Conservation (phyloP, 1,284 basidiomycete genomes). For the Bjerkandera adusta region DNA sequence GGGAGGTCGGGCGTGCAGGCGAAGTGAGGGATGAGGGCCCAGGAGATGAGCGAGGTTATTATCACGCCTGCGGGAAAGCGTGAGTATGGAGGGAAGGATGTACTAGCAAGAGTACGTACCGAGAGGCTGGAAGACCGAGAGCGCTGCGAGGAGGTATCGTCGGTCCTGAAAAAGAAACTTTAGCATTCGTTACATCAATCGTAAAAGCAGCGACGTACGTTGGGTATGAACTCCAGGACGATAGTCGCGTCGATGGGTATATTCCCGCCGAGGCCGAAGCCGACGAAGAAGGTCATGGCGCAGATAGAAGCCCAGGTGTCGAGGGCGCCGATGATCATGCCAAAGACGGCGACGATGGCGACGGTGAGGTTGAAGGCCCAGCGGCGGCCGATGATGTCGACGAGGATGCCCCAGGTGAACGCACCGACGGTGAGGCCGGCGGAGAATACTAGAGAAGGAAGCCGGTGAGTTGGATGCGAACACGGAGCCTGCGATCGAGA, state of each 20-base stretch:
- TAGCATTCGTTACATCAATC: too few relatives aligned
- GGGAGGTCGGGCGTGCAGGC: slow-evolving; percentile 11
- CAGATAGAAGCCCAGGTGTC: slow-evolving; percentile 10
- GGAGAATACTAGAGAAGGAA: slow-evolving; percentile 8
- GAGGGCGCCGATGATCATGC: slow-evolving; percentile 12
- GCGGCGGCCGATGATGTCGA: slow-evolving; percentile 17
- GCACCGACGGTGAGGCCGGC: slow-evolving; percentile 18
- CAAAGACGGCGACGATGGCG: slow-evolving; percentile 13
- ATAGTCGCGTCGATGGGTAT: slow-evolving; percentile 19
- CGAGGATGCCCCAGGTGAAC: slow-evolving; percentile 17
- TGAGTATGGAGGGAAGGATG: neutral
- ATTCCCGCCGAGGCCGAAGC: slow-evolving; percentile 19
- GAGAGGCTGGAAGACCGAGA: slow-evolving; percentile 16
- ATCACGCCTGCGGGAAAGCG: slow-evolving; percentile 7
- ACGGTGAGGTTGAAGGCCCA: slow-evolving; percentile 20
- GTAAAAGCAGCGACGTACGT: slow-evolving; percentile 1
- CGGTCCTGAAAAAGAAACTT: slow-evolving; percentile 7
- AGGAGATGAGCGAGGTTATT: slow-evolving; percentile 15
- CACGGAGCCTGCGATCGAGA: neutral
- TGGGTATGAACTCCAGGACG: slow-evolving; percentile 15
- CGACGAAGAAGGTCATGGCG: slow-evolving; percentile 13
- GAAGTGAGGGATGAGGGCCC: slow-evolving; percentile 13
- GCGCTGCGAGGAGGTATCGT: slow-evolving; percentile 14
- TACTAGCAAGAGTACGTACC: slow-evolving; percentile 1
- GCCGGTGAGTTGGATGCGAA: neutral